Base-by-base conservation (phyloP, 1,284 basidiomycete species). In the Coniferiporia sulphurascens region DNA sequence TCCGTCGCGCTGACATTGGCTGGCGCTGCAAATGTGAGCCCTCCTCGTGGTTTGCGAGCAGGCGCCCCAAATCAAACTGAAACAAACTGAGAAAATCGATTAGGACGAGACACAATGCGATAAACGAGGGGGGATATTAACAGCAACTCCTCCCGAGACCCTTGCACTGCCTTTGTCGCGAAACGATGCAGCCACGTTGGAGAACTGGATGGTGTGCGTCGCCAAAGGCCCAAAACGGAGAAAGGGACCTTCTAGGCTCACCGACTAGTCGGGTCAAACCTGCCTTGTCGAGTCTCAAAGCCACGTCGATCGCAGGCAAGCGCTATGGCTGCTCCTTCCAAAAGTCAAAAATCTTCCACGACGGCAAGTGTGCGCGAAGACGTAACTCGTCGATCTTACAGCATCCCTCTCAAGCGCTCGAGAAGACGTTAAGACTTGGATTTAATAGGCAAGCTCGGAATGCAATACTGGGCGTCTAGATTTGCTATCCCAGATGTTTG, bases 1-100 rank as follows among this genome's bases (percentile, higher is more conserved):
- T 61, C 60, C 60, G 60, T 56, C 50, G 59, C 48, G 50, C 50
- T 53, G 49, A 52, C 55, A 61, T 57, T 61, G 55, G 55, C 56
- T 60, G 19, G 27, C 10, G 44, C 27, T 27, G 27, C 27, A 27
- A 27, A 5, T 27, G 59, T 21, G 32, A 49, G 35, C 32, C 59
- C 53, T 48, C 59, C 49, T 60, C 53, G 53, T 56, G 27, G 35
- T 34, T 51, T 51, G 50, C 43, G 45, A 21, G 54, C 53, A 48
- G 46, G 17, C 49, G 49, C 22, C 49, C 22, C 49, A 36, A n/a
- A 32, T 51, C 49, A 32, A 32, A 34, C 49, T 22, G 27, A 51
- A 15, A n/a, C 17, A 32, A n/a, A 51, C 21, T 34, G 22, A 54
- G 32, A 10, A 53, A 48, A 53, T 53, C 57, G 51, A 59, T 54